These are phyloP conservation scores for Misopates orontium DNA, from an alignment of 257 asterid genomes.

Conservation along the genomic window DNA sequence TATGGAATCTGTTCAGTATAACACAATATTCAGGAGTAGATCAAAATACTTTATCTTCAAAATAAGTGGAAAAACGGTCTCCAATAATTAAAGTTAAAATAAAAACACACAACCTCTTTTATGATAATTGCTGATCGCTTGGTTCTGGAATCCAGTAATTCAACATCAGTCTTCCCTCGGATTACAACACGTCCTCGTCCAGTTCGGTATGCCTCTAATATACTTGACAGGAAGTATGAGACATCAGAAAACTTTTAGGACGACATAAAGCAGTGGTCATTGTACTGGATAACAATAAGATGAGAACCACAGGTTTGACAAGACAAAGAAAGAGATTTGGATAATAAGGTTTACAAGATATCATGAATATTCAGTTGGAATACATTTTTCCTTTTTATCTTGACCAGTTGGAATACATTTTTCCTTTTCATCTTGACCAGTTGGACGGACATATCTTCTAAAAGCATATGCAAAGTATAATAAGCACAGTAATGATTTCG, in stretches of 20 bases:
- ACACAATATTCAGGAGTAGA: constrained; percentile 11
- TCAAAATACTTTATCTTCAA: constrained; percentile 1
- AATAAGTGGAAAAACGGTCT: constrained; percentile 13
- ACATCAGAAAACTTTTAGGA: constrained; percentile 16
- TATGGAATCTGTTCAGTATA: constrained; percentile 76
- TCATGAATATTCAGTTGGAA: constrained; percentile 6
- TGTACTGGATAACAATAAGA: too few species aligned
- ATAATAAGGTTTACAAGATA: constrained; percentile 11
- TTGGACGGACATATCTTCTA: constrained; percentile 3
- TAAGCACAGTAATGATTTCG: background rate
- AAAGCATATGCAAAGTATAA: constrained; percentile 5
- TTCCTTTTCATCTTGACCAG: too few species aligned
- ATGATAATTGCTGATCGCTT: constrained; percentile 85
- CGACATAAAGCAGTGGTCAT: too few species aligned
- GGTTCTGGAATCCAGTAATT: constrained; percentile 76
- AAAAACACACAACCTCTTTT: constrained; percentile 72
- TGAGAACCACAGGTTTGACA: too few species aligned
- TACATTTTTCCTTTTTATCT: background rate
- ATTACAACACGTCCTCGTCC: constrained; percentile 90
- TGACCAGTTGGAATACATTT: too few species aligned
- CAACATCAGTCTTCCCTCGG: constrained; percentile 96
- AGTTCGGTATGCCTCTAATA: constrained; percentile 90
- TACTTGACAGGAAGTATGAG: constrained; percentile 45
- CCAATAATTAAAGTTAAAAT: constrained; percentile 22
- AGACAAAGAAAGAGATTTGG: too few species aligned